phyloP scores from a whole-genome alignment of 1,284 basidiomycete genomes.

The Puccinia novopanici region DNA sequence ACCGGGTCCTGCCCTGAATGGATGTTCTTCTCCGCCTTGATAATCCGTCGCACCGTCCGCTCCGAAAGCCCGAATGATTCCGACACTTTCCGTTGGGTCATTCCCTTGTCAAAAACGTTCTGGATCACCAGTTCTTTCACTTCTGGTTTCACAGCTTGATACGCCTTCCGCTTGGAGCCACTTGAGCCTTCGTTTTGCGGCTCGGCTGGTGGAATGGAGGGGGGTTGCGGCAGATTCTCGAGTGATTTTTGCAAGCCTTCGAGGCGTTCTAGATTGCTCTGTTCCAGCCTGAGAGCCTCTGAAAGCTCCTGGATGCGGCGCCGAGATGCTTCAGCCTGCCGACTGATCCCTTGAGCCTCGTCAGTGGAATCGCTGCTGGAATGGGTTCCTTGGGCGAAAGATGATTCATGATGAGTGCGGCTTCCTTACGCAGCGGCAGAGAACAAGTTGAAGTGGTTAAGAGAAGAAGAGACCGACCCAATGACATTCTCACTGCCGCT shows the following conservation, averaged over 20 bases:
- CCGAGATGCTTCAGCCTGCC: not conserved
- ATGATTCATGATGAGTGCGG: not conserved
- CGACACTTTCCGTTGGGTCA: not conserved
- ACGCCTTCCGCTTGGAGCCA: not conserved
- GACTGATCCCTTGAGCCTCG: not conserved
- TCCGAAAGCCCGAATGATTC: not conserved
- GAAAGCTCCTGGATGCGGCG: not conserved
- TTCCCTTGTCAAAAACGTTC: not conserved
- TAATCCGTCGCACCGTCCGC: not conserved
- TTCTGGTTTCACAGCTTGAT: constrained; percentile 2
- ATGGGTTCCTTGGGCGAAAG: not conserved
- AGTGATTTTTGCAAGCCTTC: not conserved
- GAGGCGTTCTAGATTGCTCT: not conserved
- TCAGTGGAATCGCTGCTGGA: not conserved
- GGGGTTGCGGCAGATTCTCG: not conserved
- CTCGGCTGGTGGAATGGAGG: not conserved
- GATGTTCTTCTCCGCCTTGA: constrained; percentile 6
- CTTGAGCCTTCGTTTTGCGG: not conserved
- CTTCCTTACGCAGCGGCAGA: not conserved
- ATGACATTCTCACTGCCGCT: not conserved
- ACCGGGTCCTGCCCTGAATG: not conserved
- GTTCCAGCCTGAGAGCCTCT: not conserved
- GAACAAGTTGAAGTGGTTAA: not conserved
- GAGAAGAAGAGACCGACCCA: not conserved
- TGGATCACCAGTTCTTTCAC: constrained; percentile 4